Base-by-base conservation (phyloP, 179 eudicot genomes). In the Beta lomatogona region DNA sequence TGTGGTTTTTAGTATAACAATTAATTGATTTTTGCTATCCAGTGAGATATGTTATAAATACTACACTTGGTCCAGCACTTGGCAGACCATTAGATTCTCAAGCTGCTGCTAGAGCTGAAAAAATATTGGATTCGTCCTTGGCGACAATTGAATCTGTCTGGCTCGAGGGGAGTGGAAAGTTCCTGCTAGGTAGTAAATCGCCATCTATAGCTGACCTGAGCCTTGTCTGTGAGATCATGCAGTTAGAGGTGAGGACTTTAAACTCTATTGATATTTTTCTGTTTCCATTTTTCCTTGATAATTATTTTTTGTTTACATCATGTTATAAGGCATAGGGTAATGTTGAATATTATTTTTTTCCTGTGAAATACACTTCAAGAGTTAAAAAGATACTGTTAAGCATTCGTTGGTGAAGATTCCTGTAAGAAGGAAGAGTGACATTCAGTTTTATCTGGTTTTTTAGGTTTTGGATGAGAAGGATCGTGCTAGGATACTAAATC, bases 131-230 rank as follows among this genome's bases (percentile, higher is more conserved):
- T 58, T 79, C 86, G 54, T 91, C 99, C 8, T 91, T 95, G 86
- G 80, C 88, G 67, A 88, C 59, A 73, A 83, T 94, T 15, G 99
- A 95, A 71, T 86, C 90, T 22, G 44, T 90, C 54, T 95, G 99
- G 99, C 93, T 95, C 73, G 89, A 88, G 79, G 97, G 92, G 63
- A 86, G 87, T 75, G 97, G 91, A 19, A 90, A 83, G 54, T 95
- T 92, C 87, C 83, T 95, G 89, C 81, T 90, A 31, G 99, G 97
- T 57, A 91, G 94, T 80, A 69, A 60, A 50, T 90, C 92, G 85
- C 99, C 98, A 28, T 92, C 98, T 66, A 91, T 95, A 77, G 98
- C 99, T 77, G 99, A 95, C 82, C 88, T 95, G 83, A 92, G 97
- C 85, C 90, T 95, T 80, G 94, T 90, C 58, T 95, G 98, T 80